Conservation (phyloP, 139 green algal species). For the Chlamydomonas schloesseri region DNA sequence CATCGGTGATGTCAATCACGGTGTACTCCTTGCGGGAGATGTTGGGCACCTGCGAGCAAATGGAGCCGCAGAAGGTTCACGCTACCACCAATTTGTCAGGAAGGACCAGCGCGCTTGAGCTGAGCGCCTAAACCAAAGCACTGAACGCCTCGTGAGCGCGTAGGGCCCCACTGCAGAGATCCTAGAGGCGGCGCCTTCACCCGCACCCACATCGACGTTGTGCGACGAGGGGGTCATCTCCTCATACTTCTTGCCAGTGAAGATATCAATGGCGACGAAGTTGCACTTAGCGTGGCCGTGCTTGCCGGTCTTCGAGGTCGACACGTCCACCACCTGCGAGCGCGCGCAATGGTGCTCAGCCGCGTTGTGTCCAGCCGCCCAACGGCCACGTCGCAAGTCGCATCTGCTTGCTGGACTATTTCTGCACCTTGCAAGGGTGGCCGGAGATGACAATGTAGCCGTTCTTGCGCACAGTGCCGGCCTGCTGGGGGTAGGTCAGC, state of each 20-base stretch:
- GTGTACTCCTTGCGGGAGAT: slow-evolving; percentile 94
- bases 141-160: too few relatives aligned
- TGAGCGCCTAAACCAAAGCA: not conserved
- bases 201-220: slow-evolving; percentile 92
- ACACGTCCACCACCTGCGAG: slow-evolving; percentile 96
- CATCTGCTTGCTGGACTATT: not conserved
- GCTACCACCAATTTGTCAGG: not conserved
- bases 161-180: too few relatives aligned
- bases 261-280: slow-evolving; percentile 97
- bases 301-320: slow-evolving; percentile 99
- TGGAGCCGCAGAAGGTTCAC: not conserved
- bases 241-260: slow-evolving; percentile 99
- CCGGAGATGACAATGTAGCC: slow-evolving; percentile 96
- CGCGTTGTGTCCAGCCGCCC: not conserved
- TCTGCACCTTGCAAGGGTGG: slow-evolving; percentile 94
- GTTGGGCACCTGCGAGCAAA: slow-evolving; percentile 84
- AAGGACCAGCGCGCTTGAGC: not conserved
- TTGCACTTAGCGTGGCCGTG: slow-evolving; percentile 99
- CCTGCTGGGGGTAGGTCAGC: slow-evolving; percentile 93
- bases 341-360: not conserved
- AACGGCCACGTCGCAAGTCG: not conserved
- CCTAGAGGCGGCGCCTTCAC: too few relatives aligned
- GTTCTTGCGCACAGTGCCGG: slow-evolving; percentile 96
- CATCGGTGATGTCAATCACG: slow-evolving; percentile 96
- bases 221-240: slow-evolving; percentile 97